phyloP scores from a whole-genome alignment of 106 monocot genomes.

The Apostasia ramifera region DNA sequence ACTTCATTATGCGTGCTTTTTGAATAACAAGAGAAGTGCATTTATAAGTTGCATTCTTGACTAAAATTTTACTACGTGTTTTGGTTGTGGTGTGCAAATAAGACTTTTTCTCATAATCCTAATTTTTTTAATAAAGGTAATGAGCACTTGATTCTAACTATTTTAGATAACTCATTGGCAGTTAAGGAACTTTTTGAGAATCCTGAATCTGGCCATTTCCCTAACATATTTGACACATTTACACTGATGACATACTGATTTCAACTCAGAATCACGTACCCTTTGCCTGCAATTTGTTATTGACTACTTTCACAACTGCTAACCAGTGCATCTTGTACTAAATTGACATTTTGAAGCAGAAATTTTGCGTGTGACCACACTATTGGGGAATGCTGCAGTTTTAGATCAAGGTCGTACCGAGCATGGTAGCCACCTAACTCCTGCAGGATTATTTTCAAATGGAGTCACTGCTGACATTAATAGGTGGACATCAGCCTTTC shows the following conservation, averaged over 20 bases:
- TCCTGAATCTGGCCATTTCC: background rate
- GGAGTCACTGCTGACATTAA: constrained; percentile 82
- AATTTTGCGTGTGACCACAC: constrained; percentile 92
- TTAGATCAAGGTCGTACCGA: constrained; percentile 87
- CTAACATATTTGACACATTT: background rate
- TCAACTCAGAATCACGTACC: constrained; percentile 12
- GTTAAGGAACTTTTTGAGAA: background rate
- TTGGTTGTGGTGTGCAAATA: too few species aligned
- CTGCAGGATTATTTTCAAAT: constrained; percentile 86
- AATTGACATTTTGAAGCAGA: constrained; percentile 94
- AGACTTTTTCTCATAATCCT: too few species aligned
- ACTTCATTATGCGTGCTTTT: too few species aligned
- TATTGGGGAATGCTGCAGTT: constrained; percentile 96
- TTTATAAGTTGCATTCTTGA: too few species aligned
- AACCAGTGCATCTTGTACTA: constrained; percentile 65
- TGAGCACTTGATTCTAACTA: background rate
- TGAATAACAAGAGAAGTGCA: too few species aligned
- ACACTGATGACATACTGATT: background rate
- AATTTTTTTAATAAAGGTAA: too few species aligned
- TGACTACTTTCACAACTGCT: constrained; percentile 61
- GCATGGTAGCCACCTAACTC: constrained; percentile 90
- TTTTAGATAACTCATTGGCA: background rate
- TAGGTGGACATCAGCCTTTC: constrained; percentile 87
- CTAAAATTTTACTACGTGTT: too few species aligned
- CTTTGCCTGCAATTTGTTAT: constrained; percentile 22